A percentile compares a stretch with the other conserved stretches of the same genome.
These are phyloP conservation scores for Hypoxylon intermedium DNA, from an alignment of 495 filamentous ascomycete species.

Conservation along the genomic window DNA sequence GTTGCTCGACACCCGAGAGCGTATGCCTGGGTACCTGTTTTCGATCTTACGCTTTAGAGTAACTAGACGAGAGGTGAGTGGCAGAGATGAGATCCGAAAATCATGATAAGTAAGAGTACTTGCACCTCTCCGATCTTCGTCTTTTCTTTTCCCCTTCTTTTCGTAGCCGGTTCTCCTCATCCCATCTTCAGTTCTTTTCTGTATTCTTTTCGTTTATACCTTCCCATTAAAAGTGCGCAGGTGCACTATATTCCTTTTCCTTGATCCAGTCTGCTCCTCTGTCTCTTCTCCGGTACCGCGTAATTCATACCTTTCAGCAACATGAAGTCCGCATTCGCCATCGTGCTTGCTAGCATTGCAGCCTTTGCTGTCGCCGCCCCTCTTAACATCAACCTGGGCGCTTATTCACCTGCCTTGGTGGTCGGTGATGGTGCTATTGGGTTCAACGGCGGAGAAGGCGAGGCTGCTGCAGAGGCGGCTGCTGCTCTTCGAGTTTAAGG, in stretches of 20 bases:
- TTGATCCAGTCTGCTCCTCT: constrained; percentile 12
- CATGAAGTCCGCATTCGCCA: constrained; percentile 35
- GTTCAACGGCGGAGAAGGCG: constrained; percentile 51
- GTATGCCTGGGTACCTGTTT: constrained; percentile 3
- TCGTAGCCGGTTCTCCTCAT: constrained; percentile 16
- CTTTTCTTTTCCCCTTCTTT: background rate
- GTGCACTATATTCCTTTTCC: constrained; percentile 29
- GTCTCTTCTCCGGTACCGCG: constrained; percentile 1
- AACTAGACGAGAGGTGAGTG: background rate
- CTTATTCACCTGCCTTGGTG: constrained; percentile 65
- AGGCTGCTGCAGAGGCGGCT: constrained; percentile 35
- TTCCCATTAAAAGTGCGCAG: constrained; percentile 34
- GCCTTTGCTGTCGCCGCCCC: constrained; percentile 46
- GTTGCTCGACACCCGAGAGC: background rate
- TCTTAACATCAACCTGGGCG: constrained; percentile 65
- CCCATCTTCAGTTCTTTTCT: constrained; percentile 9
- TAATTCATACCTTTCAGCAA: constrained; percentile 8
- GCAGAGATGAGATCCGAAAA: constrained; percentile 18
- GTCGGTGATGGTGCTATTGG: constrained; percentile 66
- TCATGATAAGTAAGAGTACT: constrained; percentile 27
- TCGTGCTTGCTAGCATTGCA: constrained; percentile 28
- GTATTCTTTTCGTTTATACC: background rate
- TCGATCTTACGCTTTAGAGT: background rate
- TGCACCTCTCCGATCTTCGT: constrained; percentile 1
- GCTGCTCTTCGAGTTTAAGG: constrained; percentile 13